A percentile compares a stretch with the other conserved stretches of the same genome.
These are phyloP conservation scores for Terana coerulea DNA, from an alignment of 768 basidiomycete species.

Conservation along the genomic window DNA sequence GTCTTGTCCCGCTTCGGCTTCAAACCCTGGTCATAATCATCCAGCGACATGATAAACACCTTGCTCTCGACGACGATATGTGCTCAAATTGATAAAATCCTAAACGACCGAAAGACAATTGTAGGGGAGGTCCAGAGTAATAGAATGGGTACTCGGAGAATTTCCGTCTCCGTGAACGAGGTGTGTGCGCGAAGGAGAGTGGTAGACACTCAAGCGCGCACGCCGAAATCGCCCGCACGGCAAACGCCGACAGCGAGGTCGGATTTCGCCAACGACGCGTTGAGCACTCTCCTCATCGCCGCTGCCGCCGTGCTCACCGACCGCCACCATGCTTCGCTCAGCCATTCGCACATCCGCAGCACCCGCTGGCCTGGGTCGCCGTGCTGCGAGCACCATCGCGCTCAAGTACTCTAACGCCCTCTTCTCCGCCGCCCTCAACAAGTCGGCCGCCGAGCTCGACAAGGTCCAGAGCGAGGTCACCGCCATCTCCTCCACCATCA, in stretches of 20 bases:
- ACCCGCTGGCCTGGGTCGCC: conserved; percentile 52
- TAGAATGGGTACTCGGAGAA: too few relatives aligned
- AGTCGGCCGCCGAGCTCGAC: conserved; percentile 78
- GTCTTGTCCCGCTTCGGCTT: too few relatives aligned
- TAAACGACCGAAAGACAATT: too few relatives aligned
- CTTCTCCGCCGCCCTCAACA: conserved; percentile 76
- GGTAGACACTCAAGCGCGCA: conserved; percentile 7
- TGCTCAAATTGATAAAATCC: too few relatives aligned
- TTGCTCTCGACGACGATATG: too few relatives aligned
- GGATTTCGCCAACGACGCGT: conserved; percentile 11
- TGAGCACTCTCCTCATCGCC: conserved; percentile 14
- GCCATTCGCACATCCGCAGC: conserved; percentile 47
- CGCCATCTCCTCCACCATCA: conserved; percentile 65
- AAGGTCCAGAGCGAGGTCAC: conserved; percentile 85
- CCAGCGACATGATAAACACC: too few relatives aligned
- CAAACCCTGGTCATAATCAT: too few relatives aligned
- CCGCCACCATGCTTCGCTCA: conserved; percentile 52
- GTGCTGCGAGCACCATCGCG: conserved; percentile 74
- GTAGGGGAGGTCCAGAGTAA: too few relatives aligned
- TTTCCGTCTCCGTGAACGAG: too few relatives aligned
- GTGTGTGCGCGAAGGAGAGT: too few relatives aligned
- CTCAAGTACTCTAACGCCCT: conserved; percentile 82
- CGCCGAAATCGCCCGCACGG: conserved; percentile 18
- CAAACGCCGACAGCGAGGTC: conserved; percentile 13
- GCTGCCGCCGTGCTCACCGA: conserved; percentile 9